A percentile compares a stretch with the other conserved stretches of the same genome.
Evolutionary conservation across 2,329 filamentous ascomycete species (phyloP).

Genomic region (Paecilomyces fulvus): DNA sequence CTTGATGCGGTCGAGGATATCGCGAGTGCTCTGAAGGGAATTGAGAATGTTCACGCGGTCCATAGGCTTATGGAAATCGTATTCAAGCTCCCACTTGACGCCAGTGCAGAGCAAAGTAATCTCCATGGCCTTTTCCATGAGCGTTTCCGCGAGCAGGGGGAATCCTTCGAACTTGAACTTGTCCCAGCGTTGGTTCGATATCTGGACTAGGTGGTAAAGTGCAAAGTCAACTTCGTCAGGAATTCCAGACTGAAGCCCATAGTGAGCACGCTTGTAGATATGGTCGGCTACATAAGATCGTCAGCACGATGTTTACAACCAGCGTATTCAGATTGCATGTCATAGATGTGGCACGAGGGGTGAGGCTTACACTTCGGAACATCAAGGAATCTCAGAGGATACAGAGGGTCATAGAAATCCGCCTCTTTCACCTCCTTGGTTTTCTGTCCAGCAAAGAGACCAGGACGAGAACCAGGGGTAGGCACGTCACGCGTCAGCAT

Average conservation of each 20-base stretch:
- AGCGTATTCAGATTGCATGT: not conserved
- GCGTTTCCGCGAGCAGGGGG: conserved; percentile 74
- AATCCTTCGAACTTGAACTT: conserved; percentile 95
- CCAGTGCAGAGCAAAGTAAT: conserved; percentile 73
- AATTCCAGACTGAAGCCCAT: conserved; percentile 72
- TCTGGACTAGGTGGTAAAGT: conserved; percentile 86
- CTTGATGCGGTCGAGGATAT: conserved; percentile 64
- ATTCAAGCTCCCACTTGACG: conserved; percentile 71
- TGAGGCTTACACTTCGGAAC: conserved; percentile 26
- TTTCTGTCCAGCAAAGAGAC: conserved; percentile 22
- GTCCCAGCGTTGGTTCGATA: conserved; percentile 87
- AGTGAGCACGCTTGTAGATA: conserved; percentile 82
- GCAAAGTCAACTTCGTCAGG: conserved; percentile 83
- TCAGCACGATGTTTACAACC: not conserved
- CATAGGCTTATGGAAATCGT: conserved; percentile 48
- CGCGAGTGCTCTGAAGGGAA: conserved; percentile 56
- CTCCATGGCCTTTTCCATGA: conserved; percentile 76
- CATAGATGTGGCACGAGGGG: not conserved
- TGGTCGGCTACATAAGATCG: conserved; percentile 36
- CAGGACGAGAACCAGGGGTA: conserved; percentile 36
- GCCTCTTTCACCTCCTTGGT: conserved; percentile 23
- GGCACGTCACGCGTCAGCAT: conserved; percentile 33
- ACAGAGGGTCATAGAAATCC: conserved; percentile 32
- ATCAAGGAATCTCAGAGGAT: conserved; percentile 26
- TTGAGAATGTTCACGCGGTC: conserved; percentile 52